Percentiles rank a stretch among this genome's conserved stretches.
Evolutionary conservation across 305 asterid species (phyloP).

Genomic region (Fraxinus platypoda): DNA sequence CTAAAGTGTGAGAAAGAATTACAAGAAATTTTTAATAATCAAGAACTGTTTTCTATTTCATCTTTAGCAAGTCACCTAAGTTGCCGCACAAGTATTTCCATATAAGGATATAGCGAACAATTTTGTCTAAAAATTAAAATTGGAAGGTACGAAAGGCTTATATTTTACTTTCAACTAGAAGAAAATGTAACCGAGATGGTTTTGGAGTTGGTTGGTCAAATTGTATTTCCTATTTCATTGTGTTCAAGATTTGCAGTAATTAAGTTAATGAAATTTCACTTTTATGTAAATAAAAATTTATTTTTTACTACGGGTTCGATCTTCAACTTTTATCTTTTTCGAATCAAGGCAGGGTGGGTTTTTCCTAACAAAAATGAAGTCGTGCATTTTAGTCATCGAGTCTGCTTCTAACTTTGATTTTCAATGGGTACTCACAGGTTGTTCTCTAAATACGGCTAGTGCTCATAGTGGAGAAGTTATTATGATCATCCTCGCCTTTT

Average conservation of each 20-base stretch:
- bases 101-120: too few species aligned
- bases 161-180: background rate
- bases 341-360: background rate
- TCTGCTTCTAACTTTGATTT: constrained; percentile 25
- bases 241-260: background rate
- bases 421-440: constrained; percentile 34
- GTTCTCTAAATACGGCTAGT: constrained; percentile 35
- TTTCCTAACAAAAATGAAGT: constrained; percentile 9
- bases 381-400: background rate
- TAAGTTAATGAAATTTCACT: background rate
- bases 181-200: background rate
- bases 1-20: background rate
- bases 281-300: background rate
- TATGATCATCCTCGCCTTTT: constrained; percentile 17
- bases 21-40: background rate
- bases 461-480: constrained; percentile 38
- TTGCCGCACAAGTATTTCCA: background rate
- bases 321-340: background rate
- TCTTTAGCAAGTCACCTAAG: background rate
- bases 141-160: background rate
- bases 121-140: background rate
- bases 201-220: too few species aligned
- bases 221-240: too few species aligned
- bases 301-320: background rate
- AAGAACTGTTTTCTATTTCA: too few species aligned